A percentile compares a stretch with the other conserved stretches of the same genome.
phyloP scores from a whole-genome alignment of 805 yeast genomes.

The Monosporozyma unispora region DNA sequence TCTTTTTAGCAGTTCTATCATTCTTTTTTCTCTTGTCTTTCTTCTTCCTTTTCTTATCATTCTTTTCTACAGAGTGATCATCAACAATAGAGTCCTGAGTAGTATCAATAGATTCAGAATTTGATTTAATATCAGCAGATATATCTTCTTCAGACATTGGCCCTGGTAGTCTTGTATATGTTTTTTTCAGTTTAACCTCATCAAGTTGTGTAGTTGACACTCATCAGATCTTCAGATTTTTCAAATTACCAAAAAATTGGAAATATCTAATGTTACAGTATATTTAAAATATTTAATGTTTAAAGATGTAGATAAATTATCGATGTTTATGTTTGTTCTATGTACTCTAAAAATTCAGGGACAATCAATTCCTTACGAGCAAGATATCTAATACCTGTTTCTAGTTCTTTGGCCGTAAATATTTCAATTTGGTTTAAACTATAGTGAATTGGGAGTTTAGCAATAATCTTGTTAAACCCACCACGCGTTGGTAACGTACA shows the following conservation, averaged over 20 bases:
- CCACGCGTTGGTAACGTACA: not conserved
- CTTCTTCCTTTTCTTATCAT: not conserved
- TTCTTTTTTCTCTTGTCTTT: not conserved
- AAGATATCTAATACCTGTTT: not conserved
- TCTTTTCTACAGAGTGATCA: not conserved
- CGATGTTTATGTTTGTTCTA: too few species aligned
- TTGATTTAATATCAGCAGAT: not conserved
- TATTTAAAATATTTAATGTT: not conserved
- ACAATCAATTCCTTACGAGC: not conserved
- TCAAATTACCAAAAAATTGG: not conserved
- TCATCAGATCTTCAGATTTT: not conserved
- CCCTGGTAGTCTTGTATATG: not conserved
- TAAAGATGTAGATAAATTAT: too few species aligned
- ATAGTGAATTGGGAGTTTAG: not conserved
- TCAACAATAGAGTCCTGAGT: not conserved
- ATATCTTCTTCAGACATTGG: not conserved
- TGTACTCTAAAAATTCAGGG: too few species aligned
- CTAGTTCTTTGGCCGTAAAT: not conserved
- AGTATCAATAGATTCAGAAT: not conserved
- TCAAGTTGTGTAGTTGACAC: not conserved
- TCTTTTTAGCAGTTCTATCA: not conserved
- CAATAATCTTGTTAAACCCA: not conserved
- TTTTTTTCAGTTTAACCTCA: not conserved
- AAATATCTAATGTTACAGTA: not conserved
- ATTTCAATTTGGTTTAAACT: not conserved